These are phyloP conservation scores for Triticum urartu DNA, from an alignment of 176 grass and related monocot species.

Conservation along the genomic window DNA sequence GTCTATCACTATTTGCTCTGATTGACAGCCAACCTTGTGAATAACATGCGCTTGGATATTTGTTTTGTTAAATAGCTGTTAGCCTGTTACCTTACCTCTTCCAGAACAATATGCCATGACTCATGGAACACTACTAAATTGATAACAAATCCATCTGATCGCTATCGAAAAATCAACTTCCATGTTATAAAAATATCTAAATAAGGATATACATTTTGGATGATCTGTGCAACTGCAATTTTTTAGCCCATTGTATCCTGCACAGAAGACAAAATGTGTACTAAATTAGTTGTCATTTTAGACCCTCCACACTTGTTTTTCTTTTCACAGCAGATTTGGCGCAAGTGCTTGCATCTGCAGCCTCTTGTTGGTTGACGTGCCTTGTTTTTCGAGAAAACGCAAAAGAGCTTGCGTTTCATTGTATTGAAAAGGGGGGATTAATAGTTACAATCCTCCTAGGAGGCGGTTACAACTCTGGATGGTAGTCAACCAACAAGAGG, in stretches of 20 bases:
- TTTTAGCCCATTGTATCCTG: not conserved
- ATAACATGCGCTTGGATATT: not conserved
- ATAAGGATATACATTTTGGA: not conserved
- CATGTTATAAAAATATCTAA: not conserved
- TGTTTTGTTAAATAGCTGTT: not conserved
- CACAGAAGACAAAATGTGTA: not conserved
- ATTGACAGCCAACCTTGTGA: not conserved
- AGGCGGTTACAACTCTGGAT: too few relatives aligned
- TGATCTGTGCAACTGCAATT: not conserved
- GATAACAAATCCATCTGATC: not conserved
- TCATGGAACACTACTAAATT: not conserved
- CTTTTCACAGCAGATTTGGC: not conserved
- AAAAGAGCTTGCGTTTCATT: too few relatives aligned
- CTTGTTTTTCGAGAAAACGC: not conserved
- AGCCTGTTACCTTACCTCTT: constrained; percentile 1
- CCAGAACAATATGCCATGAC: constrained; percentile 1
- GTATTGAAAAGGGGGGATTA: too few relatives aligned
- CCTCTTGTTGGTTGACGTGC: not conserved
- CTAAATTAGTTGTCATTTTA: not conserved
- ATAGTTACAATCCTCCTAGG: too few relatives aligned
- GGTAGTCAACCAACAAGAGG: too few relatives aligned
- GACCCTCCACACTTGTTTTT: not conserved
- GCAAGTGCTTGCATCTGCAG: not conserved
- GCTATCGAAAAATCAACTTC: not conserved
- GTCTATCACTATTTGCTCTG: constrained; percentile 17